Evolutionary conservation across 805 yeast species (phyloP), one percentile per base, ranked within the genome.

Genomic region (Yarrowia phangngaensis): DNA sequence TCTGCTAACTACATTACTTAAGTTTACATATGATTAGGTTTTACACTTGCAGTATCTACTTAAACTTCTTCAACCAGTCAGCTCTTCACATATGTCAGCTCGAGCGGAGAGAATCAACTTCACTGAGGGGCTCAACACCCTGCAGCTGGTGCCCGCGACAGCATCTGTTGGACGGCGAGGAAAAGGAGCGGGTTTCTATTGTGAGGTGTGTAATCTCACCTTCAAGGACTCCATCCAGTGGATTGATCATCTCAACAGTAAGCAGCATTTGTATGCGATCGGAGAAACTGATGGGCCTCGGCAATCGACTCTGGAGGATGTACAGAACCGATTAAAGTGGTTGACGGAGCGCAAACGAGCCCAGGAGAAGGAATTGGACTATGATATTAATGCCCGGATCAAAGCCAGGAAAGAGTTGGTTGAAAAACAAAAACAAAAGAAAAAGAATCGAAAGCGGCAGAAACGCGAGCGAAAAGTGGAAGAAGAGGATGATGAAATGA

Each of bases 141-240:
- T 62, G 15, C 57, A 59, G 13, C 55, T 65, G 12, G 67, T 65
- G 16, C 66, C 68, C 4, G 64, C 63, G 2, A 60, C 65, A 6
- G 56, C 63, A 1, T 53, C 60, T 13, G 55, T 70, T 6, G 66
- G 68, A 60, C 47, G 64, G 56, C 33, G 68, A 53, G 78, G 87
- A 48, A 73, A 73, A 50, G 77, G 84, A 19, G 84, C 85, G 53
- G 96, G 97, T 16, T 90, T 90, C 64, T 75, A 75, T 57, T 92
- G 98, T 65, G 84, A 82, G 8, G 63, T 76, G 1, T 92, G 98
- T 64, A 77, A 82, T 54, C 63, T 85, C 51, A 81, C 90, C 2
- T 90, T 78, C 66, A 80, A 87, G 59, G 97, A 92, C 61, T 82
- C 84, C 51, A 66, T 87, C 56, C 83, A 87, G 53, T 79, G 80